phyloP scores from a whole-genome alignment of 768 basidiomycete genomes.

The Tulasnella sp. region DNA sequence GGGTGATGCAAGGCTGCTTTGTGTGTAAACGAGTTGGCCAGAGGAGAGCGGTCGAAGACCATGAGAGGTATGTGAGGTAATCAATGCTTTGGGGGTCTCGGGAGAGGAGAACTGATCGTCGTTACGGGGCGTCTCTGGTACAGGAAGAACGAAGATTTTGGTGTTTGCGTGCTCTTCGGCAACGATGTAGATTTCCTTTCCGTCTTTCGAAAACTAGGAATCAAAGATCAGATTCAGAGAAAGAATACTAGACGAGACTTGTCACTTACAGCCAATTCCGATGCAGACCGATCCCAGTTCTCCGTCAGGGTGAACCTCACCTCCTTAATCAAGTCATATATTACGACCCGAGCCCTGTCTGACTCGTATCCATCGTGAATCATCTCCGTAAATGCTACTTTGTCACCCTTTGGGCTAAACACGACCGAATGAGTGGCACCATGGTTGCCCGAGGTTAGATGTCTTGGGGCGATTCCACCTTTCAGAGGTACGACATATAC shows the following conservation, averaged over 20 bases:
- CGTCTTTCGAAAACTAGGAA: conserved; percentile 8
- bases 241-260: too few relatives aligned
- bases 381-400: conserved; percentile 14
- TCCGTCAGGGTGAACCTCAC: conserved; percentile 7
- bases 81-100: conserved; percentile 53
- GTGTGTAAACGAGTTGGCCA: conserved; percentile 55
- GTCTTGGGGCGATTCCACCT: conserved; percentile 3
- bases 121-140: neutral
- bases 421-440: conserved; percentile 15
- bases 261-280: neutral
- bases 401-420: conserved; percentile 9
- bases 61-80: conserved; percentile 42
- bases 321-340: conserved; percentile 8
- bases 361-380: conserved; percentile 16
- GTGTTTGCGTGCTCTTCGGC: conserved; percentile 40
- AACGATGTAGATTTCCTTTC: conserved; percentile 21
- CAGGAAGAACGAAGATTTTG: conserved; percentile 35
- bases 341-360: conserved; percentile 4
- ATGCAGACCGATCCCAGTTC: neutral
- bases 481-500: conserved; percentile 49
- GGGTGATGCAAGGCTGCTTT: conserved; percentile 62
- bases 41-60: conserved; percentile 47
- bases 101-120: conserved; percentile 70
- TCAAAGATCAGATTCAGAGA: too few relatives aligned
- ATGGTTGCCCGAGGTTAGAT: conserved; percentile 15